Evolutionary conservation across 371 early-diverging fungal species (phyloP).

Genomic region (Rhizopus sp.): DNA sequence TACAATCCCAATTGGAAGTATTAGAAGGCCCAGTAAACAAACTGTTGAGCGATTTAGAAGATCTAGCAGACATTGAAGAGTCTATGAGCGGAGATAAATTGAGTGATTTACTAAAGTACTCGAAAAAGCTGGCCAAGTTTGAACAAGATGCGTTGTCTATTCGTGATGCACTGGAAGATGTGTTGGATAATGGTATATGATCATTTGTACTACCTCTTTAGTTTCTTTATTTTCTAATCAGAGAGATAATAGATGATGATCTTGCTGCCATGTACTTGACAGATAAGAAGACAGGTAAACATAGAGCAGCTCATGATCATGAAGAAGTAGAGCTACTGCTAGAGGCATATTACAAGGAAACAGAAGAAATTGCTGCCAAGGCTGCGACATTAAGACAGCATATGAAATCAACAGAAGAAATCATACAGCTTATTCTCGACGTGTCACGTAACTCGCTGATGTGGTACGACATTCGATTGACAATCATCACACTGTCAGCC

Average conservation of each 20-base stretch:
- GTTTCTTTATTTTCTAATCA: neutral
- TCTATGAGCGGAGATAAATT: constrained; percentile 74
- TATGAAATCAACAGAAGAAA: constrained; percentile 84
- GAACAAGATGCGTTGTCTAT: constrained; percentile 74
- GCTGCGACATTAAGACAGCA: constrained; percentile 69
- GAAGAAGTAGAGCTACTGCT: constrained; percentile 87
- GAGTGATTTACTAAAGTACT: constrained; percentile 73
- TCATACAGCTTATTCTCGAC: constrained; percentile 83
- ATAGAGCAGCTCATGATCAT: constrained; percentile 65
- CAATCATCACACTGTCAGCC: constrained; percentile 77
- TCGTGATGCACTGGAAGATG: constrained; percentile 75
- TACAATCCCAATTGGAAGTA: constrained; percentile 78
- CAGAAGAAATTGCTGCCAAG: constrained; percentile 81
- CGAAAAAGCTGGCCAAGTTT: constrained; percentile 76
- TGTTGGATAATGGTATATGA: constrained; percentile 73
- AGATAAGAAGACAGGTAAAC: constrained; percentile 64
- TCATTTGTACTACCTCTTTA: too few species aligned
- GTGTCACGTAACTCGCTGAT: constrained; percentile 84
- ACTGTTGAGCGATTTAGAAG: constrained; percentile 64
- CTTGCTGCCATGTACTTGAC: constrained; percentile 88
- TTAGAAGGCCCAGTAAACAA: constrained; percentile 56
- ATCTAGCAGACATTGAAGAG: constrained; percentile 71
- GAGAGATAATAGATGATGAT: constrained; percentile 71
- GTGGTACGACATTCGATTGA: constrained; percentile 80
- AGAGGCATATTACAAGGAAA: constrained; percentile 85